Conservation (phyloP, 768 basidiomycete genomes). For the Hypholoma fasciculare region DNA sequence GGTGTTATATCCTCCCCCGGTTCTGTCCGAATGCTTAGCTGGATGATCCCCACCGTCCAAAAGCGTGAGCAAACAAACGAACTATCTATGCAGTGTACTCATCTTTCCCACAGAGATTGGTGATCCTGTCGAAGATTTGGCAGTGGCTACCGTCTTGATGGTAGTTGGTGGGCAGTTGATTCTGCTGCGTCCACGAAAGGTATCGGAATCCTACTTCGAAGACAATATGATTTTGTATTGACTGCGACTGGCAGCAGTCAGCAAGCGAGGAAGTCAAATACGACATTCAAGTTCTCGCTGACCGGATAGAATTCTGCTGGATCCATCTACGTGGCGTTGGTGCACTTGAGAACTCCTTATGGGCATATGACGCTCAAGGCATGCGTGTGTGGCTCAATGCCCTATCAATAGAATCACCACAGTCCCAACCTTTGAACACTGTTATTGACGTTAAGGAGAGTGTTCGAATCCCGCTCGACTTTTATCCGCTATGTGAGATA, state of each 20-base stretch:
- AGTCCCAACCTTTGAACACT: conserved; percentile 31
- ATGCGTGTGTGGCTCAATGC: conserved; percentile 97
- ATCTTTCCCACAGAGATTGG: conserved; percentile 69
- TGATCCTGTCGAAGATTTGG: conserved; percentile 89
- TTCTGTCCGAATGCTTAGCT: conserved; percentile 88
- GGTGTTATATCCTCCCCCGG: conserved; percentile 86
- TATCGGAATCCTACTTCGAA: conserved; percentile 24
- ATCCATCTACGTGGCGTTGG: conserved; percentile 94
- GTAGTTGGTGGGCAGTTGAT: conserved; percentile 92
- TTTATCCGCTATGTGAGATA: conserved; percentile 88
- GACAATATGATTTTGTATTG: neutral
- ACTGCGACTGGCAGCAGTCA: conserved; percentile 56
- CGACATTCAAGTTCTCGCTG: conserved; percentile 95
- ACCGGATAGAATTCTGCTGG: conserved; percentile 99
- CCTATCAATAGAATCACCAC: conserved; percentile 74
- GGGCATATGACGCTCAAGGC: conserved; percentile 91
- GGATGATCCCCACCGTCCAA: conserved; percentile 94
- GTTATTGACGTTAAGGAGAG: conserved; percentile 80
- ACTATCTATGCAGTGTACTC: conserved; percentile 5
- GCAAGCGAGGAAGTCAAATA: conserved; percentile 90
- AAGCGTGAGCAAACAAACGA: conserved; percentile 63
- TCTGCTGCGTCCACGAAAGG: conserved; percentile 86
- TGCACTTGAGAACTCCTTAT: conserved; percentile 93
- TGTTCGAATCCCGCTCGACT: conserved; percentile 88
- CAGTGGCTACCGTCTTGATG: conserved; percentile 94